These are phyloP conservation scores for Melanomma pulvis-pyrius DNA, from an alignment of 495 filamentous ascomycete genomes.

Conservation along the genomic window DNA sequence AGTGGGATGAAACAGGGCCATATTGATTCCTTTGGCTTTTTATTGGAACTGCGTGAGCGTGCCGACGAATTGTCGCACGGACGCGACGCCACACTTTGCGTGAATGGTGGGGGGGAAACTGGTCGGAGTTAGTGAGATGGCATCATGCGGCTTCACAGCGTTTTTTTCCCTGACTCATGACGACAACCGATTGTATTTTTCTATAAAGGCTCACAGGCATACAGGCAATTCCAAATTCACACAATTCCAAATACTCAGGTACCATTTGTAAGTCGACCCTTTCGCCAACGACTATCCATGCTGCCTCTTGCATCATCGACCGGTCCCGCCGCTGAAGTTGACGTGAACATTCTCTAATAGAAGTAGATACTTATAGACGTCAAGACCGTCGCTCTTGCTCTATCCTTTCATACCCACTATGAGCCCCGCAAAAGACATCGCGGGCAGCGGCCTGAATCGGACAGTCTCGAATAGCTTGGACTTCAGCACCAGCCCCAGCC, in stretches of 20 bases:
- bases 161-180: slow-evolving; percentile 20
- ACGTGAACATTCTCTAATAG: neutral
- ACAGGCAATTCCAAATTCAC: no score
- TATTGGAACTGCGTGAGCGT: no score
- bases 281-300: no score
- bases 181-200: neutral
- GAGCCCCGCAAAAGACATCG: slow-evolving; percentile 31
- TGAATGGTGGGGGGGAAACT: neutral
- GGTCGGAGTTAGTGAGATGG: slow-evolving; percentile 2
- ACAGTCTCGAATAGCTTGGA: slow-evolving; percentile 26
- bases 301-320: no score
- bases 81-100: neutral
- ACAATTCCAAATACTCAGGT: no score
- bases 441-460: slow-evolving; percentile 4
- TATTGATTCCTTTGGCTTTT: no score
- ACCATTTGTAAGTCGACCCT: no score
- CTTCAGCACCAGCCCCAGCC: slow-evolving; percentile 58
- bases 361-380: neutral
- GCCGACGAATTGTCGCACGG: no score
- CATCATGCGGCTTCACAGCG: slow-evolving; percentile 16
- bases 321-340: no score
- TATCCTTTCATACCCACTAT: no score
- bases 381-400: no score
- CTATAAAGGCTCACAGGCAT: neutral
- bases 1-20: no score